Evolutionary conservation across 345 rosid genomes (phyloP), one percentile per base, ranked within the genome.

Genomic region (Lagerstroemia speciosa): DNA sequence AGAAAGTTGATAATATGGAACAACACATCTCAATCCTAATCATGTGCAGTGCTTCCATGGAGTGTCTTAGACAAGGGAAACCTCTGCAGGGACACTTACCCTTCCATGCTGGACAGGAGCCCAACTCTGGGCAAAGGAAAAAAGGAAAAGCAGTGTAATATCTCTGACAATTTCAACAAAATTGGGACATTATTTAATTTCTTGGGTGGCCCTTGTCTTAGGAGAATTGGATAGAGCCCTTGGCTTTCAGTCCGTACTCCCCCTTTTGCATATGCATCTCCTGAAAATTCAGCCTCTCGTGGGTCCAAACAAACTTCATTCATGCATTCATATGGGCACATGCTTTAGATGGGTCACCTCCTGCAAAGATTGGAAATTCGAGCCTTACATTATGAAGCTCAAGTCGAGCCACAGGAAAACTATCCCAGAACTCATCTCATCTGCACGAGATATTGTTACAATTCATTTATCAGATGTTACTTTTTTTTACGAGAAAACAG

Each of bases 51-150:
- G 27, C 45, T 8, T 45, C 10, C 29, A 36, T 64, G 29, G 67
- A n/a, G 67, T 64, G 67, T 26, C 67, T 37, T 46, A n/a, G 2
- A 63, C 41, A 16, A 37, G 16, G 67, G 67, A 5, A 22, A 40
- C 67, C 45, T 36, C 48, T 16, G 67, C 37, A 64, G 67, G 46
- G 65, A n/a, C 60, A 53, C 60, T 53, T 5, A 62, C 65, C 65
- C 36, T 62, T 29, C 24, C 36, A 2, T 2, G 38, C 32, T 38
- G 65, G 67, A 64, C 46, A 34, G 17, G 45, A 40, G 17, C 67
- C 46, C 67, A 20, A 43, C 20, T 33, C 34, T 17, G 43, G 43
- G 40, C 66, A 34, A 4, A 9, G 7, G 38, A 4, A 9, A 36
- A 36, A 4, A 36, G 8, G 38, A 36, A 36, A 9, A 37, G 67